Evolutionary conservation across 176 grass and related monocot genomes (phyloP).

Genomic region (Alloteropsis semialata): DNA sequence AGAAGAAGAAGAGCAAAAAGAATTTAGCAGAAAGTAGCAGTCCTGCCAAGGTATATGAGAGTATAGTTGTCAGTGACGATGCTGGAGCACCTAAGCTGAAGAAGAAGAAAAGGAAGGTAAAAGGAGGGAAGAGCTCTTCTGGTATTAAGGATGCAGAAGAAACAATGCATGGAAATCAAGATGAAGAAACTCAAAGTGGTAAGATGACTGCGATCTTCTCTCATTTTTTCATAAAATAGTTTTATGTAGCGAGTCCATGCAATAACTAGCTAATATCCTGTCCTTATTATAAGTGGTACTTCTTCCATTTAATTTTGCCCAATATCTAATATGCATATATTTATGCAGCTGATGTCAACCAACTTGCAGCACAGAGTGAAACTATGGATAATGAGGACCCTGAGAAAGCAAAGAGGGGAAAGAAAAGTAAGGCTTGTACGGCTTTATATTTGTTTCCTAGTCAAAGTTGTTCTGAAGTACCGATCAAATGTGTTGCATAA

Average conservation of each 20-base stretch:
- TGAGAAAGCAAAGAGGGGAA: constrained; percentile 43
- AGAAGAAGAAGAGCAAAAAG: constrained; percentile 48
- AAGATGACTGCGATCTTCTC: background rate
- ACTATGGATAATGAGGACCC: constrained; percentile 35
- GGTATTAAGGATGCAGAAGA: constrained; percentile 28
- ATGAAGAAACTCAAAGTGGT: constrained; percentile 41
- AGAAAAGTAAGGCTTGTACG: constrained; percentile 58
- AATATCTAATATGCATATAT: background rate
- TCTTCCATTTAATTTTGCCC: background rate
- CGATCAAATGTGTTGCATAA: background rate
- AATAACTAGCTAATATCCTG: background rate
- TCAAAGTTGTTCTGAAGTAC: constrained; percentile 14
- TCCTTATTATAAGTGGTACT: background rate
- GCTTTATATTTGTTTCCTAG: constrained; percentile 7
- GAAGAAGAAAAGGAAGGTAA: constrained; percentile 59
- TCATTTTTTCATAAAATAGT: constrained; percentile 10
- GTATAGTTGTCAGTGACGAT: constrained; percentile 25
- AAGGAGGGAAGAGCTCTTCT: constrained; percentile 34
- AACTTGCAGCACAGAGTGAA: constrained; percentile 25
- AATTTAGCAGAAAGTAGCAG: constrained; percentile 34
- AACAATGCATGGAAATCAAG: constrained; percentile 33
- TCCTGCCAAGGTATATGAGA: constrained; percentile 13
- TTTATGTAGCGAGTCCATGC: background rate
- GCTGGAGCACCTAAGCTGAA: constrained; percentile 31
- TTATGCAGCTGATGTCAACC: constrained; percentile 31